phyloP scores from a whole-genome alignment of 1,284 basidiomycete species.

The Agroathelia rolfsii region DNA sequence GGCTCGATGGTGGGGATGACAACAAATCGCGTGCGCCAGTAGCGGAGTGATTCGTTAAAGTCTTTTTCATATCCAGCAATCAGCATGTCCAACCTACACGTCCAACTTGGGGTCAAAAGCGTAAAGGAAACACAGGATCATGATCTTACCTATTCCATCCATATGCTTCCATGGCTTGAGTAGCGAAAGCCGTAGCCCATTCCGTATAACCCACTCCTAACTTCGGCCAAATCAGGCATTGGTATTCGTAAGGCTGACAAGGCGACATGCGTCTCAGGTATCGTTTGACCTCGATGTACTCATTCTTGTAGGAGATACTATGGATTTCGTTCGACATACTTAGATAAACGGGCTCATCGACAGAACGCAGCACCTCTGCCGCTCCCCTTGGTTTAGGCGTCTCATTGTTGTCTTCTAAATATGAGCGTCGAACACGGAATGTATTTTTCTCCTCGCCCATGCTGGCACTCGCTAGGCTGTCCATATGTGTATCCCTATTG shows the following conservation, averaged over 20 bases:
- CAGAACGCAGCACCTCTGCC: constrained; percentile 58
- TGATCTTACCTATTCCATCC: constrained; percentile 68
- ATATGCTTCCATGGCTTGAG: constrained; percentile 72
- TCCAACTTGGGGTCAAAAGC: constrained; percentile 8
- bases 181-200: constrained; percentile 65
- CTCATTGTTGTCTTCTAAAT: constrained; percentile 44
- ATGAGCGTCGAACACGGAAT: constrained; percentile 33
- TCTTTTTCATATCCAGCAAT: constrained; percentile 81
- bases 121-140: constrained; percentile 1
- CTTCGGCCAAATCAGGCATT: constrained; percentile 90
- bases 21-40: constrained; percentile 94
- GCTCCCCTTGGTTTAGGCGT: constrained; percentile 55
- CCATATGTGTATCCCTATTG: constrained; percentile 17
- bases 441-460: constrained; percentile 16
- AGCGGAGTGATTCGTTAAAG: constrained; percentile 74
- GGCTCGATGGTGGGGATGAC: constrained; percentile 79
- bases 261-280: constrained; percentile 72
- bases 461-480: no score
- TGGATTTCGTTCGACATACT: constrained; percentile 96
- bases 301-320: constrained; percentile 79
- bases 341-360: constrained; percentile 76
- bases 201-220: constrained; percentile 82
- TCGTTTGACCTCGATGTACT: constrained; percentile 80
- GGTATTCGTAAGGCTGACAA: constrained; percentile 63
- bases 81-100: constrained; percentile 63